Conservation (phyloP, 495 filamentous ascomycete genomes). For the Paragyromitra xinjiangensis region DNA sequence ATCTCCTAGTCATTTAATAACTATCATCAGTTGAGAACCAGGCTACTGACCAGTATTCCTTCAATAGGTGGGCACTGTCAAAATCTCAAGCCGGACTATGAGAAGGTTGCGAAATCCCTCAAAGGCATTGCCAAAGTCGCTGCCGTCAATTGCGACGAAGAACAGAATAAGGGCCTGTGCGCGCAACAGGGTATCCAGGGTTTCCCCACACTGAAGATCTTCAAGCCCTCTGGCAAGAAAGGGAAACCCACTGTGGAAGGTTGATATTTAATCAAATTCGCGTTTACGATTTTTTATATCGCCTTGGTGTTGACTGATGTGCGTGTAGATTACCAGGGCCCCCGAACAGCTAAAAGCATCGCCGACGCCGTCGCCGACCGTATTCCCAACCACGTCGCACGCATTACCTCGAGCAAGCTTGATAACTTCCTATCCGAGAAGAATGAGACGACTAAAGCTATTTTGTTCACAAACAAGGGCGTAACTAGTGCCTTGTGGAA, state of each 20-base stretch:
- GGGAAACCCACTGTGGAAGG: slow-evolving; percentile 82
- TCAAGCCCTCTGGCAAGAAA: slow-evolving; percentile 80
- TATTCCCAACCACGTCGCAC: slow-evolving; percentile 91
- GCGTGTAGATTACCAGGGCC: slow-evolving; percentile 79
- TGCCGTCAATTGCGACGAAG: slow-evolving; percentile 94
- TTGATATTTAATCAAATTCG: not conserved
- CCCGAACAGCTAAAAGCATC: slow-evolving; percentile 82
- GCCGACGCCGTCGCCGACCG: slow-evolving; percentile 82
- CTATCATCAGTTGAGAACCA: not conserved
- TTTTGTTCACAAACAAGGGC: slow-evolving; percentile 95
- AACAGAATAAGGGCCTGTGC: slow-evolving; percentile 90
- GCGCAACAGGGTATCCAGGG: slow-evolving; percentile 88
- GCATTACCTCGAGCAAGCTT: slow-evolving; percentile 78
- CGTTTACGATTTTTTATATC: not conserved
- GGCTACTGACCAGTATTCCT: slow-evolving; percentile 63
- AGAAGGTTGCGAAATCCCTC: slow-evolving; percentile 89
- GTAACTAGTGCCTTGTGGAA: slow-evolving; percentile 82
- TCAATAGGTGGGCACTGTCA: slow-evolving; percentile 96
- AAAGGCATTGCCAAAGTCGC: slow-evolving; percentile 91
- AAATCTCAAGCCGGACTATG: slow-evolving; percentile 93
- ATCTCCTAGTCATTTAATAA: not conserved
- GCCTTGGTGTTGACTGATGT: not conserved
- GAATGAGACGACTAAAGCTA: slow-evolving; percentile 80
- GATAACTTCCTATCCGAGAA: slow-evolving; percentile 77
- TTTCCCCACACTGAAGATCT: slow-evolving; percentile 95